phyloP scores from a whole-genome alignment of 305 asterid species.

The Ruellia speciosa region DNA sequence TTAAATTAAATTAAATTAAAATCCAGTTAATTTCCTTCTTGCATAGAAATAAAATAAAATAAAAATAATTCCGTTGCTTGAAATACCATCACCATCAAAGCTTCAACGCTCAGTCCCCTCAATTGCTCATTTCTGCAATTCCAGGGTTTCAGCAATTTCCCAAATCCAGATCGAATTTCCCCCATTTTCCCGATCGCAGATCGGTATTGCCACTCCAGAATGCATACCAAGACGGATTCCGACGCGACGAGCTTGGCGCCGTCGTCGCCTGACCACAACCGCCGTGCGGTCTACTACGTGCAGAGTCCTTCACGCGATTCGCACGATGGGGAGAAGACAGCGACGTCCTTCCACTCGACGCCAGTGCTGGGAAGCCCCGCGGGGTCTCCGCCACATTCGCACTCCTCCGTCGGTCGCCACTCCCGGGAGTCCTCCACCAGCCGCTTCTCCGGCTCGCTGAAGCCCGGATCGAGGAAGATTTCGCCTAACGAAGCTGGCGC shows the following conservation, averaged over 20 bases:
- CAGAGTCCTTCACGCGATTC: conserved; percentile 91
- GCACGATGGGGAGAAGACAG: conserved; percentile 77
- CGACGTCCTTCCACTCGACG: conserved; percentile 73
- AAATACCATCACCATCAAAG: no score
- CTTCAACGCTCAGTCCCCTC: no score
- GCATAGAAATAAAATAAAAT: no score
- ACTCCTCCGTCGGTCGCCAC: conserved; percentile 83
- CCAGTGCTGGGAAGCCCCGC: conserved; percentile 67
- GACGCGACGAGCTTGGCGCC: conserved; percentile 13
- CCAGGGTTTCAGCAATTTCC: background rate
- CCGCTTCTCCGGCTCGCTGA: conserved; percentile 75
- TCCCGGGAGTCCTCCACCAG: conserved; percentile 88
- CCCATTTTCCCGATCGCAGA: background rate
- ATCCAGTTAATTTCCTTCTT: no score
- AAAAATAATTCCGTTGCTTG: no score
- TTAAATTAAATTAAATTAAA: no score
- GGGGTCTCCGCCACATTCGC: conserved; percentile 84
- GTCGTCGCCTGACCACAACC: conserved; percentile 69
- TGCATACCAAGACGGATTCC: conserved; percentile 9
- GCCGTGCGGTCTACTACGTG: conserved; percentile 74
- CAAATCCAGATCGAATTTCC: background rate
- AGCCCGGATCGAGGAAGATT: conserved; percentile 81
- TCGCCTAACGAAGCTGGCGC: conserved; percentile 58
- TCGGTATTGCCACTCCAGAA: background rate
- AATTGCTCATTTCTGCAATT: no score